Percentiles rank a stretch among this genome's conserved stretches.
Conservation (phyloP, 345 rosid genomes). For the Lumnitzera littorea region DNA sequence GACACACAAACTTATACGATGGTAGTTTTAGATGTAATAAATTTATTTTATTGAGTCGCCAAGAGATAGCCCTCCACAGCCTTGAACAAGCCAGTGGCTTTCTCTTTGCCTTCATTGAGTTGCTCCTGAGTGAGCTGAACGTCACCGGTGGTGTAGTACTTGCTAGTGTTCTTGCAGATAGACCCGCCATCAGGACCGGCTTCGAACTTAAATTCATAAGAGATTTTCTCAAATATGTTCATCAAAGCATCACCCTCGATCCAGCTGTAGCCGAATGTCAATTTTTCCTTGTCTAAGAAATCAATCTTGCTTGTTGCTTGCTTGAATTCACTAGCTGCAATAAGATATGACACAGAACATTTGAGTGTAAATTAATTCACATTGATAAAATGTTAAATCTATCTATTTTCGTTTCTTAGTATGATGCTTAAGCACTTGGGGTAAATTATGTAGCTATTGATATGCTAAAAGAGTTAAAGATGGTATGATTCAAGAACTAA, state of each 20-base stretch:
- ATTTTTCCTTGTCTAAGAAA: neutral
- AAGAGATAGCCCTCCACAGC: slow-evolving; percentile 16
- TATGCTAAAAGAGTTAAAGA: no score
- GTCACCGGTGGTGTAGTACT: slow-evolving; percentile 7
- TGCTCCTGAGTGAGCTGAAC: slow-evolving; percentile 11
- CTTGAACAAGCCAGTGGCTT: slow-evolving; percentile 13
- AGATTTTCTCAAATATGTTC: neutral
- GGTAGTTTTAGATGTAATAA: neutral
- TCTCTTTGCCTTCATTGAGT: slow-evolving; percentile 8
- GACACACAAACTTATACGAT: no score
- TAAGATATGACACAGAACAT: neutral
- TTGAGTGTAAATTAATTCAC: no score
- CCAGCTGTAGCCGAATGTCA: neutral
- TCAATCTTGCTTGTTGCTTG: slow-evolving; percentile 3
- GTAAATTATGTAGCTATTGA: no score
- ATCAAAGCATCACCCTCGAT: slow-evolving; percentile 3
- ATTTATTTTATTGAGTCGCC: slow-evolving; percentile 11
- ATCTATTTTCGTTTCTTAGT: no score
- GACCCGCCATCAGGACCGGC: neutral
- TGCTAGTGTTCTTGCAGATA: slow-evolving; percentile 8
- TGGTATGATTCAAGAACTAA: neutral
- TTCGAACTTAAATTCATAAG: slow-evolving; percentile 4
- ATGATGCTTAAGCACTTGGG: no score
- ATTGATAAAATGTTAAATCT: no score
- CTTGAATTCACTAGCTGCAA: neutral